A percentile compares a stretch with the other conserved stretches of the same genome.
phyloP scores from a whole-genome alignment of 192 early-diverging fungal genomes.

The Rhizophagus sp. region DNA sequence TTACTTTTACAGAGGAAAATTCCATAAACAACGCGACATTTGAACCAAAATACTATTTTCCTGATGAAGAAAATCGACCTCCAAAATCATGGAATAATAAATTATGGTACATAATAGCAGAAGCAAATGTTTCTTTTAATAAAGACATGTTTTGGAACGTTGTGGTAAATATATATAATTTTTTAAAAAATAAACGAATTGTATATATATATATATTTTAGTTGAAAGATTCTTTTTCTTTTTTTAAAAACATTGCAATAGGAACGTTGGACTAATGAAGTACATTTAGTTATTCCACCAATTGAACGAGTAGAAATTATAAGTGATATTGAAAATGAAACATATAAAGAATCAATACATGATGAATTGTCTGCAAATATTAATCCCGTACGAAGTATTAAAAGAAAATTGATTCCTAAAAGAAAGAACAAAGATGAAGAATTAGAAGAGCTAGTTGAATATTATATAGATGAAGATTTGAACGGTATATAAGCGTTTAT shows the following conservation, averaged over 20 bases:
- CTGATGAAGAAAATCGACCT: neutral
- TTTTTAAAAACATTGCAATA: neutral
- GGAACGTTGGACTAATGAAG: constrained; percentile 51
- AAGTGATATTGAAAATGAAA: constrained; percentile 17
- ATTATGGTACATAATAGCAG: constrained; percentile 42
- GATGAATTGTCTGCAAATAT: constrained; percentile 21
- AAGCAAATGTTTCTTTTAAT: constrained; percentile 40
- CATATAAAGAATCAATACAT: neutral
- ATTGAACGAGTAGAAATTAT: constrained; percentile 39
- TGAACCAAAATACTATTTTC: neutral
- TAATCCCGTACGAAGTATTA: constrained; percentile 33
- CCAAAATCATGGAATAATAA: constrained; percentile 7
- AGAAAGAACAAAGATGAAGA: constrained; percentile 47
- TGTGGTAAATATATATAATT: constrained; percentile 36
- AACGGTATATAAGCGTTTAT: neutral
- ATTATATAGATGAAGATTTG: constrained; percentile 18
- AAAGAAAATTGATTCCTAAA: constrained; percentile 46
- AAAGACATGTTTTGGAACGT: constrained; percentile 51
- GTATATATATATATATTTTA: neutral
- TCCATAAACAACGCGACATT: neutral
- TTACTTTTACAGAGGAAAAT: too few species aligned
- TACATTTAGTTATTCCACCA: constrained; percentile 54
- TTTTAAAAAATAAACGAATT: constrained; percentile 9
- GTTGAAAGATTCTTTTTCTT: neutral
- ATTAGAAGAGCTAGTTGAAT: constrained; percentile 47